These are phyloP conservation scores for Camelina hispida DNA, from an alignment of 345 rosid genomes.

Conservation along the genomic window DNA sequence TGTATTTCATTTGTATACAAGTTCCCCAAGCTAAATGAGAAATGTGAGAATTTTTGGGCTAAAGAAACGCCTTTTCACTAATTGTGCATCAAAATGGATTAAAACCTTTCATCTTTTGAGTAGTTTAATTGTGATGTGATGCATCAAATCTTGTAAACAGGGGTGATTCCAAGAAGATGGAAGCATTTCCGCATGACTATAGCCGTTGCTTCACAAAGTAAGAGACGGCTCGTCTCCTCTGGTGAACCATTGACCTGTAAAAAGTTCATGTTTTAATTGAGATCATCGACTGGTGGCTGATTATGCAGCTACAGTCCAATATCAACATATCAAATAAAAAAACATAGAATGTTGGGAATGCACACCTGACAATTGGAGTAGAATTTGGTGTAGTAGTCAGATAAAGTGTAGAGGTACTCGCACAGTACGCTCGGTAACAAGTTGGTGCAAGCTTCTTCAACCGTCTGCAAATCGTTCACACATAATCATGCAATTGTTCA, in stretches of 20 bases:
- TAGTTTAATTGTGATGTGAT: constrained; percentile 14
- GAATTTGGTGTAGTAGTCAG: constrained; percentile 75
- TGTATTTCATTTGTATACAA: constrained; percentile 30
- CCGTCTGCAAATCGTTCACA: constrained; percentile 55
- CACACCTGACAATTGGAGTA: constrained; percentile 60
- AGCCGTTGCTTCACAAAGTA: constrained; percentile 92
- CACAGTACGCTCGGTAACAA: constrained; percentile 76
- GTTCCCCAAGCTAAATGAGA: constrained; percentile 26
- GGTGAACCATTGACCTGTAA: constrained; percentile 83
- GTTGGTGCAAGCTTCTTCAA: constrained; percentile 82
- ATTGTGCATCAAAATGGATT: background rate
- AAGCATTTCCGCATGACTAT: constrained; percentile 91
- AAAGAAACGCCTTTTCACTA: background rate
- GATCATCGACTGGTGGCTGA: background rate
- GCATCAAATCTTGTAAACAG: constrained; percentile 81
- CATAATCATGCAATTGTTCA: background rate
- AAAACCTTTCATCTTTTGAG: constrained; percentile 5
- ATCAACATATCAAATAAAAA: constrained; percentile 6
- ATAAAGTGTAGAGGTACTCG: constrained; percentile 76
- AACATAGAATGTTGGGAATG: constrained; percentile 2
- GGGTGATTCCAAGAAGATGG: constrained; percentile 78
- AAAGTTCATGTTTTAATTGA: constrained; percentile 22
- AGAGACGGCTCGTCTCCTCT: constrained; percentile 79
- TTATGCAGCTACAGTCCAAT: constrained; percentile 15
- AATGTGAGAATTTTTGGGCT: background rate